Conservation (phyloP, 805 yeast genomes). For the Zygotorulaspora florentina region DNA sequence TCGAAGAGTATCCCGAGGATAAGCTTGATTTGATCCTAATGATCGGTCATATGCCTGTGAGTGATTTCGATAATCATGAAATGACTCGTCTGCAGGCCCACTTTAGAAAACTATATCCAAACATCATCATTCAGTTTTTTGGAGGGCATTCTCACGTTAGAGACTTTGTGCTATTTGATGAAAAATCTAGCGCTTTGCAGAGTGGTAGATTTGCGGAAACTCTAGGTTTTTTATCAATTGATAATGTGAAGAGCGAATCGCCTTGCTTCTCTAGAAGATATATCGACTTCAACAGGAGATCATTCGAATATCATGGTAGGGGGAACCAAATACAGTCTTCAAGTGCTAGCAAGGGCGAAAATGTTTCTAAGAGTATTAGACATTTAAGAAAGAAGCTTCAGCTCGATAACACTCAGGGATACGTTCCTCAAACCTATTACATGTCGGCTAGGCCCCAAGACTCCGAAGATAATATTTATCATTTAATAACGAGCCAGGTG, state of each 20-base stretch:
- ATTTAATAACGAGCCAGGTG: constrained; percentile 54
- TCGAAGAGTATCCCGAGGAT: constrained; percentile 34
- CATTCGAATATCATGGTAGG: constrained; percentile 61
- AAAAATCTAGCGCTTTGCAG: constrained; percentile 69
- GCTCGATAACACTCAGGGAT: constrained; percentile 56
- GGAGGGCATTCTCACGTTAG: constrained; percentile 95
- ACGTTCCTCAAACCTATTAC: constrained; percentile 62
- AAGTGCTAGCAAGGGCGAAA: constrained; percentile 50
- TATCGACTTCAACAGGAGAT: constrained; percentile 73
- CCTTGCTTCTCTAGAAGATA: constrained; percentile 55
- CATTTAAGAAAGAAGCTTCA: constrained; percentile 45
- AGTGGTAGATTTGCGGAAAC: constrained; percentile 94
- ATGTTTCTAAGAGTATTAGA: constrained; percentile 43
- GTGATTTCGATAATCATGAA: constrained; percentile 35
- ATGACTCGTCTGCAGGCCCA: constrained; percentile 36
- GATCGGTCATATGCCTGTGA: constrained; percentile 75
- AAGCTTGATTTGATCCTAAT: constrained; percentile 63
- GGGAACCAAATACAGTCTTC: constrained; percentile 16
- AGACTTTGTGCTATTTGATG: constrained; percentile 71
- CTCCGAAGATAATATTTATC: constrained; percentile 52
- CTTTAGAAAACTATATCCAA: constrained; percentile 58
- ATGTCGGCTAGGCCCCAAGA: constrained; percentile 64
- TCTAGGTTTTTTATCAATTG: constrained; percentile 76
- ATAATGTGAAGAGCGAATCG: constrained; percentile 25
- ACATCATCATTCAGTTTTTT: constrained; percentile 69